These are phyloP conservation scores for Bombardia bombarda DNA, from an alignment of 495 filamentous ascomycete species.

Conservation along the genomic window DNA sequence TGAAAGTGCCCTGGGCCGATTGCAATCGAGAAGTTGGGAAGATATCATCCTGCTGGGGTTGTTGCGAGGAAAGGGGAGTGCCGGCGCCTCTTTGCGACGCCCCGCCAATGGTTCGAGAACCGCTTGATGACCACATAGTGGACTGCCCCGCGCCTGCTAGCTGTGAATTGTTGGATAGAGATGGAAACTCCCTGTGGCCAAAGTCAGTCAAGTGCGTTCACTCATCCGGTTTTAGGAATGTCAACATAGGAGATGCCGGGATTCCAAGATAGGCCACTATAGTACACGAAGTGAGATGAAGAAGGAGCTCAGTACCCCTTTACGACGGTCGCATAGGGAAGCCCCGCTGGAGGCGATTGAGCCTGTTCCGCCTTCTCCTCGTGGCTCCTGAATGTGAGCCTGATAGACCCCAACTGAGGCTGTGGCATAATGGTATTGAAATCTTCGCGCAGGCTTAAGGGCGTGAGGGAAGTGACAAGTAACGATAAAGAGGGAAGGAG, in stretches of 20 bases:
- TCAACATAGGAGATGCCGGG: no score
- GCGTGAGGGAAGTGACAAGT: no score
- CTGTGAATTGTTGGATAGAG: conserved; percentile 60
- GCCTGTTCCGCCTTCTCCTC: no score
- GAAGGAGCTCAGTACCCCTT: conserved; percentile 17
- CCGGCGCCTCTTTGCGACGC: conserved; percentile 61
- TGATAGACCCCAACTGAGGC: no score
- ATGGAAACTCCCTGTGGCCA: conserved; percentile 67
- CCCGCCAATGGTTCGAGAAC: conserved; percentile 37
- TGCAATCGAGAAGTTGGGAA: conserved; percentile 47
- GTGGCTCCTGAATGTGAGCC: no score
- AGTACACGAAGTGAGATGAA: neutral
- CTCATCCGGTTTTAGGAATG: no score
- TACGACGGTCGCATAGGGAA: conserved; percentile 21
- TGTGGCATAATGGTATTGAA: no score
- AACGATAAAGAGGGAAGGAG: no score
- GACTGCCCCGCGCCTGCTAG: conserved; percentile 41
- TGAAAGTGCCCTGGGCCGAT: conserved; percentile 52
- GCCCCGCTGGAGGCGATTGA: conserved; percentile 6
- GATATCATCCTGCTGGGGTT: conserved; percentile 51
- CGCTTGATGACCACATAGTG: conserved; percentile 54
- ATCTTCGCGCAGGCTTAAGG: no score
- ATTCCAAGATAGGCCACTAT: no score
- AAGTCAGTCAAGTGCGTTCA: conserved; percentile 9
- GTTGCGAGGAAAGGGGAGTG: conserved; percentile 43